Evolutionary conservation across 2,329 filamentous ascomycete genomes (phyloP), one percentile per base, ranked within the genome.

Genomic region (Botryotinia convoluta): DNA sequence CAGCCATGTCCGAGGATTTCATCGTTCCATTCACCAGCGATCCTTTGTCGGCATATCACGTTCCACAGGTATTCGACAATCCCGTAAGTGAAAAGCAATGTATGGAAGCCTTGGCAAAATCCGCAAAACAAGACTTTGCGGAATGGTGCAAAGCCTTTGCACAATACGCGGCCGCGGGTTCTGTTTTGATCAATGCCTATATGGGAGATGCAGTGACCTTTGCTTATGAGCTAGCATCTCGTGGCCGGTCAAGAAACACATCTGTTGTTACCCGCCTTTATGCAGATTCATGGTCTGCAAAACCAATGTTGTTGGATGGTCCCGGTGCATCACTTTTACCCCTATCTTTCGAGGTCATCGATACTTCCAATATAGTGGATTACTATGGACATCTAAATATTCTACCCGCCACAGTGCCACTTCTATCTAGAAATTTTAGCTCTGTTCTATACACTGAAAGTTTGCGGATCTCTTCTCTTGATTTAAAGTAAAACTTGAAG

Each of bases 371-470:
- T 37, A 68, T 68, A 32, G 65, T 57, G 14, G 65, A 57, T 9
- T 29, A 39, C 29, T 42, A 68, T 57, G 37, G 65, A 0, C 65
- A 68, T 57, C 45, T 68, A 16, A 68, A 29, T n/a, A 57, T 68
- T 22, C 35, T 69, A 26, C 12, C 37, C 22, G 37, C 48, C 18
- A 29, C 29, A 32, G 37, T 69, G 39, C 65, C 65, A 39, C 6
- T 69, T 4, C 22, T 32, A 18, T 69, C 48, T 32, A 57, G 20
- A 22, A 57, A 26, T 29, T 16, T 26, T 3, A 69, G 48, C 20
- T 69, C 48, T 29, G 65, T 57, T 22, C 26, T 69, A 29, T 69
- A 57, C 6, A 69, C 65, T 26, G 65, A 69, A 57, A 69, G 35
- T 42, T 57, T 42, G 10, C 16, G 22, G 12, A 26, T 16, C 3